Evolutionary conservation across 169 alveolate species (phyloP).

Genomic region (Cryptosporidium sp.): DNA sequence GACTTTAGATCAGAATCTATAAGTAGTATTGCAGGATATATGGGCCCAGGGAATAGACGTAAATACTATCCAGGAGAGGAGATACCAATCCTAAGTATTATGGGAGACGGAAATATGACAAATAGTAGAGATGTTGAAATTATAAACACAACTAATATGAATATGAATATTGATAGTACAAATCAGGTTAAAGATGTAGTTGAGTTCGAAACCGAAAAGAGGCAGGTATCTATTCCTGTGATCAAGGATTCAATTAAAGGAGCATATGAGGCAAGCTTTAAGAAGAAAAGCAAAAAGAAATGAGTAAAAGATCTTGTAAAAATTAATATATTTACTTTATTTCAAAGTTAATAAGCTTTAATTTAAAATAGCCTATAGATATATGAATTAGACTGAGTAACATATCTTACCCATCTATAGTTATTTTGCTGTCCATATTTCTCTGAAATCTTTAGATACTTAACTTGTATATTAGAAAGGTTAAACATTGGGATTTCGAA

Average conservation of each 20-base stretch:
- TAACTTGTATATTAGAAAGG: slow-evolving; percentile 91
- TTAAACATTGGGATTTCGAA: slow-evolving; percentile 97
- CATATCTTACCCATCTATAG: slow-evolving; percentile 96
- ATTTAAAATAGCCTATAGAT: slow-evolving; percentile 84
- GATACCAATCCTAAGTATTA: slow-evolving; percentile 28
- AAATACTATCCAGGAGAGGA: slow-evolving; percentile 69
- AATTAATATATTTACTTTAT: background rate
- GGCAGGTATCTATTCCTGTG: slow-evolving; percentile 43
- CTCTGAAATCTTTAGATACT: slow-evolving; percentile 91
- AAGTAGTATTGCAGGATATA: slow-evolving; percentile 70
- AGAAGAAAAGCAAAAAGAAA: slow-evolving; percentile 21
- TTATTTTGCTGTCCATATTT: slow-evolving; percentile 85
- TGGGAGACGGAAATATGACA: slow-evolving; percentile 63
- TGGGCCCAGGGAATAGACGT: slow-evolving; percentile 75
- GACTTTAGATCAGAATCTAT: slow-evolving; percentile 72
- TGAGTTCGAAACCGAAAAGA: background rate
- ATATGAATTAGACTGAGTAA: slow-evolving; percentile 93
- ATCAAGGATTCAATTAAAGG: slow-evolving; percentile 58
- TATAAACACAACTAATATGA: background rate
- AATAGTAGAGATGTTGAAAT: slow-evolving; percentile 70
- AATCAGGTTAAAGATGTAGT: background rate
- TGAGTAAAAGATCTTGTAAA: background rate
- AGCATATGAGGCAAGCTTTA: slow-evolving; percentile 72
- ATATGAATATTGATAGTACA: slow-evolving; percentile 7
- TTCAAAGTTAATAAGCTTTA: background rate